Evolutionary conservation across 2,329 filamentous ascomycete genomes (phyloP).

Genomic region (Colletotrichum simmondsii): DNA sequence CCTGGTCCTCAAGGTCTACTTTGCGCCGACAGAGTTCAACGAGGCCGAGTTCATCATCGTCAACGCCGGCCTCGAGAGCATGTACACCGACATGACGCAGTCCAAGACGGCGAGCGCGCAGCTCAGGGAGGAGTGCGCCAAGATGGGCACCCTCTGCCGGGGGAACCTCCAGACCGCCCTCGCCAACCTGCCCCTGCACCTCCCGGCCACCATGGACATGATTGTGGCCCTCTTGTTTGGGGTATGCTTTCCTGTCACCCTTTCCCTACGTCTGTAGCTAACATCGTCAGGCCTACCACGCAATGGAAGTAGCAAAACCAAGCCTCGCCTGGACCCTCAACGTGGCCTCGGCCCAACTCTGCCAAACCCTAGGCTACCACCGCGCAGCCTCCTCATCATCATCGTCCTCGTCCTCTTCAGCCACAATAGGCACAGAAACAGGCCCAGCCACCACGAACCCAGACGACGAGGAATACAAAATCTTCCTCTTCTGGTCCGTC

Average conservation of each 20-base stretch:
- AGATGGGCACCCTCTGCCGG: conserved; percentile 39
- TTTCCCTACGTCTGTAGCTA: not conserved
- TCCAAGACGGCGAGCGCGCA: conserved; percentile 9
- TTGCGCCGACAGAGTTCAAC: conserved; percentile 42
- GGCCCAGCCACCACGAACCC: conserved; percentile 10
- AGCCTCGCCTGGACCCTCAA: conserved; percentile 44
- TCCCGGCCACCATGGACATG: conserved; percentile 43
- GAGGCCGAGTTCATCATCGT: conserved; percentile 47
- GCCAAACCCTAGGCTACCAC: conserved; percentile 45
- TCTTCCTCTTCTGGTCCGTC: conserved; percentile 65
- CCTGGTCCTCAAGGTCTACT: conserved; percentile 46
- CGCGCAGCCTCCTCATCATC: conserved; percentile 35
- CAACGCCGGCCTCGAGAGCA: conserved; percentile 44
- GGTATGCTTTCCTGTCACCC: conserved; percentile 23
- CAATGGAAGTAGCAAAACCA: conserved; percentile 46
- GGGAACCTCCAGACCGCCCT: conserved; percentile 46
- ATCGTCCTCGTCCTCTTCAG: too few species aligned
- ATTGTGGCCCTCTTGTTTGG: conserved; percentile 37
- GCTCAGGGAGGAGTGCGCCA: conserved; percentile 39
- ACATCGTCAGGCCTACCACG: conserved; percentile 41
- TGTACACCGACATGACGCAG: conserved; percentile 41
- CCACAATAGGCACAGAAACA: too few species aligned
- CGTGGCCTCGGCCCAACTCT: conserved; percentile 45
- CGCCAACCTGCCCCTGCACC: conserved; percentile 44
- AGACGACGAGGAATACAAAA: conserved; percentile 45